Base-by-base conservation (phyloP, 208 protist species). In the Leishmania tropica region DNA sequence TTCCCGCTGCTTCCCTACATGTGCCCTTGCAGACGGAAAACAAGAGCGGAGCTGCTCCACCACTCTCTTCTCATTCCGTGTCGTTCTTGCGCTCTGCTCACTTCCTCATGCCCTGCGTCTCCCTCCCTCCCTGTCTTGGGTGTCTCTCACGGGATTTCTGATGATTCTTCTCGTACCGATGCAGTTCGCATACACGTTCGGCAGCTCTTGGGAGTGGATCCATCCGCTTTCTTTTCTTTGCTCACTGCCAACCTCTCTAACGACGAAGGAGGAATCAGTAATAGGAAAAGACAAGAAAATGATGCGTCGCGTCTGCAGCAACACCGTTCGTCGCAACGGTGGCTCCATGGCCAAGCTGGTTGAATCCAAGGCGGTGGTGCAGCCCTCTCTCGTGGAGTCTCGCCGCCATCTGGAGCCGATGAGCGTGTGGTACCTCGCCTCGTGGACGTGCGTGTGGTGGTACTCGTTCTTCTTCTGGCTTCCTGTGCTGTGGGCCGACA, bases 401-500 rank as follows among this genome's bases (percentile, higher is more conserved):
- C 93, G 90, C 68, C 94, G 94, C 76, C 88, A 95, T 67, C 75
- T 97, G 51, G 92, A 97, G 92, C 91, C 93, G 45, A 97, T 97
- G 94, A 93, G 87, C 77, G 91, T 93, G 51, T 97, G 91, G 91
- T 97, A 96, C 79, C 87, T 97, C 19, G 90, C 93, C 48, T 96
- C 92, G 13, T 97, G 94, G 93, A 90, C 90, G 24, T 92, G 89
- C 75, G 87, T 90, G 70, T 97, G 94, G 94, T 95, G 90, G 84
- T 97, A 96, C 81, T 91, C 91, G 78, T 96, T 97, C 81, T 97
- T 94, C 89, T 95, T 96, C 80, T 96, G 91, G 93, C 89, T 97
- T 86, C 94, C 94, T 70, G 90, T 96, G 88, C 88, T 97, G 79
- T 94, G 88, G 88, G 92, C 91, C 17, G 94, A 97, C 79, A 84